Base-by-base conservation (phyloP, 1,139 yeast genomes). In the Kurtzmaniella natalensis region DNA sequence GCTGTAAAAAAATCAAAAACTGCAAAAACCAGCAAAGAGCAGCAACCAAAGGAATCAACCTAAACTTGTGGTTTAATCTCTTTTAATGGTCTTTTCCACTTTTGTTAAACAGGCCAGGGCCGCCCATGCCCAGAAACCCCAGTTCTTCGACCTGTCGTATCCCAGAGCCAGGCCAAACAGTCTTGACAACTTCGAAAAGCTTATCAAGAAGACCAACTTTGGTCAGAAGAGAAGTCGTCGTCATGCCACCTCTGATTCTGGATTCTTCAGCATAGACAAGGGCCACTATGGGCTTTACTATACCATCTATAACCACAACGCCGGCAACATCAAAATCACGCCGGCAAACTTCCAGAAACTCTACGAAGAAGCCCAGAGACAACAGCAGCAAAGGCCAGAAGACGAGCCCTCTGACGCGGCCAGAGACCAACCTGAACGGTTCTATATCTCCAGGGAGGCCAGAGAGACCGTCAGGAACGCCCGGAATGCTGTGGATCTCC, bases 261-360 rank as follows among this genome's bases (percentile, higher is more conserved):
- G 50, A 25, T 61, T 53, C 41, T 51, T 65, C 37, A 51, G 56
- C 10, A 60, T 69, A 11, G 63, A 59, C 32, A 44, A 51, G 24
- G 75, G 74, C 11, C 74, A 69, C 39, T 69, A 67, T 45, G 75
- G 74, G 0, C 49, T 69, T 28, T 69, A 69, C 45, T 69, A 56
- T 40, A 57, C 71, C 7, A 61, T 69, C 34, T 66, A 62, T 46
- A 64, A 60, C 42, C 63, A 60, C 31, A 74, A 69, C 37, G 54
- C 52, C 14, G 63, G 53, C 31, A 41, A 37, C 20, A 40, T 40
- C 20, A 28, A 30, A 14, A 32, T 27, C 9, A 18, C 28, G 6
- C 38, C 38, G 4, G 27, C 28, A 7, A 35, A 23, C 16, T 35
- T 32, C 32, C 35, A 34, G 20, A 30, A 26, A 4, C 19, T 26